Percentiles rank a stretch among this genome's conserved stretches.
phyloP scores from a whole-genome alignment of 2,329 filamentous ascomycete species.

The Aureobasidium sp. region DNA sequence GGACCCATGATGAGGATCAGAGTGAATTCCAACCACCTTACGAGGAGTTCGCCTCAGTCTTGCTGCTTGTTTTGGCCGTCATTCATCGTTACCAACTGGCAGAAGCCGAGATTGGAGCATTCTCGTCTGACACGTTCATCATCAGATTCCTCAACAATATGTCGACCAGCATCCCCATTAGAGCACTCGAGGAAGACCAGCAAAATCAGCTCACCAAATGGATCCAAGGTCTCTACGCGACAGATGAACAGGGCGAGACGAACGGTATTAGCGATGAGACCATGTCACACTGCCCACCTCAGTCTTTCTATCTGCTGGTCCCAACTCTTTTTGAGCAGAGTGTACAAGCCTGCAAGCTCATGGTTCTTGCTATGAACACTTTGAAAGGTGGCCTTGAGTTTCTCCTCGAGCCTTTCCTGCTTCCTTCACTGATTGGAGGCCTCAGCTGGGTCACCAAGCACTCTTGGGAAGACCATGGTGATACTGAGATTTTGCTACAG shows the following conservation, averaged over 20 bases:
- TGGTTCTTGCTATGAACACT: constrained; percentile 59
- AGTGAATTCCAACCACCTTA: constrained; percentile 78
- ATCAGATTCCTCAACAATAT: constrained; percentile 57
- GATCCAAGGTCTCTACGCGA: constrained; percentile 71
- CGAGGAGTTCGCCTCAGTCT: constrained; percentile 73
- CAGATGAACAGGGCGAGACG: constrained; percentile 47
- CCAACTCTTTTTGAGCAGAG: constrained; percentile 72
- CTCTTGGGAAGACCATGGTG: constrained; percentile 56
- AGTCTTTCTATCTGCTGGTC: constrained; percentile 73
- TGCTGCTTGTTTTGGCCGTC: constrained; percentile 67
- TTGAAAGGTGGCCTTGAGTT: constrained; percentile 73
- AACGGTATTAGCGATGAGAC: constrained; percentile 71
- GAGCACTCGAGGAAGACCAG: constrained; percentile 60
- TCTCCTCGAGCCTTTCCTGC: constrained; percentile 68
- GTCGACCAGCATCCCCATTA: constrained; percentile 49
- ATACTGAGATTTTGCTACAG: constrained; percentile 62
- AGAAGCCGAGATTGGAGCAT: constrained; percentile 56
- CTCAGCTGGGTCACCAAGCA: constrained; percentile 65
- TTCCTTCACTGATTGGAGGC: constrained; percentile 71
- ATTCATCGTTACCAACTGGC: constrained; percentile 67
- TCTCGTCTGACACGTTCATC: constrained; percentile 58
- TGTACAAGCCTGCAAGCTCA: constrained; percentile 60
- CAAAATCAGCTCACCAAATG: constrained; percentile 62
- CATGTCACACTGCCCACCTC: constrained; percentile 73
- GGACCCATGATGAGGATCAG: constrained; percentile 77